Conservation (phyloP, 2,329 filamentous ascomycete genomes). For the Penicillium sp. region DNA sequence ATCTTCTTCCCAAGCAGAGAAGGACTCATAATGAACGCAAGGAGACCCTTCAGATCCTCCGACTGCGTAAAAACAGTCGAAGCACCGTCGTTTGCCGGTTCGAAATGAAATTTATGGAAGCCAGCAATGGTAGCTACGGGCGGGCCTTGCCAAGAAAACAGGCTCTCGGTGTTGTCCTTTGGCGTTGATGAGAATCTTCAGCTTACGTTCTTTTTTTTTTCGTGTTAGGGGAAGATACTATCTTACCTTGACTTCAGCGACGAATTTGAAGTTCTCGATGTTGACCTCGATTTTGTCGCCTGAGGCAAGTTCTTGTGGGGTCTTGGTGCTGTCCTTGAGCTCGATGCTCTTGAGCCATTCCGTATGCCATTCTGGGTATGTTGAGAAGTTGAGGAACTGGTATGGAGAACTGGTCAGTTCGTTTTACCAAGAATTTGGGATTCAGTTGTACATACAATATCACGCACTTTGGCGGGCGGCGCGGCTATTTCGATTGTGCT, state of each 20-base stretch:
- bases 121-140: conserved; percentile 27
- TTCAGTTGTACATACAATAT: conserved; percentile 18
- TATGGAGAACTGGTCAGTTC: neutral
- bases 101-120: conserved; percentile 24
- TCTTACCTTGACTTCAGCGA: conserved; percentile 18
- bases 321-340: conserved; percentile 17
- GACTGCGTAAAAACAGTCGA: conserved; percentile 26
- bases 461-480: conserved; percentile 26
- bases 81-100: conserved; percentile 20
- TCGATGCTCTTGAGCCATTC: conserved; percentile 22
- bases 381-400: conserved; percentile 26
- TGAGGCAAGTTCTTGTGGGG: neutral
- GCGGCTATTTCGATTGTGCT: conserved; percentile 26
- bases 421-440: neutral
- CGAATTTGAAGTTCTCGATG: conserved; percentile 20
- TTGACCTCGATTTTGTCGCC: conserved; percentile 17
- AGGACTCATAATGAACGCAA: conserved; percentile 23
- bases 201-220: neutral
- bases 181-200: neutral
- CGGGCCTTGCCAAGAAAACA: conserved; percentile 30
- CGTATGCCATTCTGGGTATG: conserved; percentile 27
- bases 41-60: conserved; percentile 20
- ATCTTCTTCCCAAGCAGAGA: conserved; percentile 24
- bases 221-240: neutral
- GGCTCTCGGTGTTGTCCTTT: conserved; percentile 23